Evolutionary conservation across 345 rosid genomes (phyloP), one percentile per base, ranked within the genome.

Genomic region (Luvunga scandens): DNA sequence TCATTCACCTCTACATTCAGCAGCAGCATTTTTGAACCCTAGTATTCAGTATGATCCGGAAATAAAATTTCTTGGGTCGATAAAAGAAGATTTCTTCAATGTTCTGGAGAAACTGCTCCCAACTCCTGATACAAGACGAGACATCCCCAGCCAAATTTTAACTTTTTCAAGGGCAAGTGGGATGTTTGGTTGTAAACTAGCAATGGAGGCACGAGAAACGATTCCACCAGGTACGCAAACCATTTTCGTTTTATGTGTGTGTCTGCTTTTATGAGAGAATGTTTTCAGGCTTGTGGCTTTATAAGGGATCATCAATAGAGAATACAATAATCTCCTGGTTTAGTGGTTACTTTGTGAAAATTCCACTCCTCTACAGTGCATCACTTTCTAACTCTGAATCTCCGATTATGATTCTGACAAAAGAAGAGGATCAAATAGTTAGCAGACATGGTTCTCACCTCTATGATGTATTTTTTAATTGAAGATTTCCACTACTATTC

Each of bases 91-190:
- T 62, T 91, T 94, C 80, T 92, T 85, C 83, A 91, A 91, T 69
- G 97, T 92, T 62, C 81, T 94, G 34, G 97, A 94, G 90, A 92
- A 91, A 83, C 83, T 92, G 63, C 95, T 94, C 69, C 98, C 97
- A 48, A 89, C 97, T 19, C 94, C 97, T n/a, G 97, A 94, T 64
- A 79, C 89, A 81, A 88, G 98, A 74, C 95, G 91, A 18, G 97
- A 92, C 78, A 87, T 94, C 78, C 88, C 94, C 76, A 92, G 85
- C 84, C 93, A 94, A 81, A 94, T 92, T 66, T 79, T 89, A 71
- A 88, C 86, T 36, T 94, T 92, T 75, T 86, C 93, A 9, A 84
- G 93, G 79, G 92, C 95, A 16, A 89, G 88, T 36, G 95, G 97
- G 80, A 88, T 94, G 92, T 94, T 94, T 59, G 91, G 91, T 64